Evolutionary conservation across 305 asterid species (phyloP).

Genomic region (Caryopteris hybrid): DNA sequence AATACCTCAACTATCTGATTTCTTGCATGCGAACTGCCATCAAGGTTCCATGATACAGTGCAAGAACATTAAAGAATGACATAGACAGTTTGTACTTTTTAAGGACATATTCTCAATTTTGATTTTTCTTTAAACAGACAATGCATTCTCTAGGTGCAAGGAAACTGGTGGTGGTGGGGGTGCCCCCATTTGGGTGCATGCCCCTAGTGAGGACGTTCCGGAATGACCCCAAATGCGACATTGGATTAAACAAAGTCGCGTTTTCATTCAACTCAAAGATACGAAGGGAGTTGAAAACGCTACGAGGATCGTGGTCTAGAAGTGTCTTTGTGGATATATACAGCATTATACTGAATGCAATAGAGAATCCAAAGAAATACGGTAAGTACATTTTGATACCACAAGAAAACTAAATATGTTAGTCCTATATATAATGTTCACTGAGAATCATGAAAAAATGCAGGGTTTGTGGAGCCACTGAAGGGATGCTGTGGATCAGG

Average conservation of each 20-base stretch:
- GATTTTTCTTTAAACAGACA: conserved; percentile 18
- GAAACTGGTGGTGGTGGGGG: conserved; percentile 39
- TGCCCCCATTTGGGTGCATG: conserved; percentile 45
- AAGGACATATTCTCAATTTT: background rate
- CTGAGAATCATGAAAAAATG: background rate
- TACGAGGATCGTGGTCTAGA: conserved; percentile 15
- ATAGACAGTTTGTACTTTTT: too few relatives aligned
- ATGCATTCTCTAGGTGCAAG: conserved; percentile 39
- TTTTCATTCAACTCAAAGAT: conserved; percentile 31
- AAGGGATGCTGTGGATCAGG: conserved; percentile 58
- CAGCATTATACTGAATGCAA: conserved; percentile 18
- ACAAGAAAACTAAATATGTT: background rate
- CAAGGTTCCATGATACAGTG: conserved; percentile 23
- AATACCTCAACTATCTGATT: conserved; percentile 33
- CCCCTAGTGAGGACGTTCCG: conserved; percentile 33
- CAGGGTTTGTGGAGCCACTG: conserved; percentile 42
- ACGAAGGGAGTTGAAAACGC: conserved; percentile 16
- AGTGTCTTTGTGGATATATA: conserved; percentile 33
- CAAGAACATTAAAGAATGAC: too few relatives aligned
- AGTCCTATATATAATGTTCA: too few relatives aligned
- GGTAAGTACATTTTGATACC: conserved; percentile 21
- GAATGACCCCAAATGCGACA: conserved; percentile 28
- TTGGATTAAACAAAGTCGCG: conserved; percentile 34
- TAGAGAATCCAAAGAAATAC: conserved; percentile 32
- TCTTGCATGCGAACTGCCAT: conserved; percentile 29